A percentile compares a stretch with the other conserved stretches of the same genome.
These are phyloP conservation scores for Arabis alpina DNA, from an alignment of 345 rosid species.

Conservation along the genomic window DNA sequence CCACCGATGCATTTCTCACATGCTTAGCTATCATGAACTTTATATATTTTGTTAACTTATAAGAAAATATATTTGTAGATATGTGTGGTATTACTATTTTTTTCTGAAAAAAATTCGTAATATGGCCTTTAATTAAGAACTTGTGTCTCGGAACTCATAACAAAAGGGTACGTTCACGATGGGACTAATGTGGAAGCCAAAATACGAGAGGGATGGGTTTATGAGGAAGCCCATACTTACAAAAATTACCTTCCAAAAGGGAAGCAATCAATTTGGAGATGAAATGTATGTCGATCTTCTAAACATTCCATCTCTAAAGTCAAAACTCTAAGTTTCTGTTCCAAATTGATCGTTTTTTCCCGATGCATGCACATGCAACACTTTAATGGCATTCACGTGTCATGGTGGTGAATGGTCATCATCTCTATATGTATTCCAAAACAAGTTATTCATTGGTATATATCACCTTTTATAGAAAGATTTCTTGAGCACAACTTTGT, in stretches of 20 bases:
- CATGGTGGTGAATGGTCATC: conserved; percentile 20
- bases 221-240: conserved; percentile 42
- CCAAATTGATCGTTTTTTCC: conserved; percentile 40
- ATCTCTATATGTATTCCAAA: conserved; percentile 5
- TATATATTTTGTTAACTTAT: conserved; percentile 4
- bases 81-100: conserved; percentile 3
- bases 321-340: conserved; percentile 47
- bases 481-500: conserved; percentile 3
- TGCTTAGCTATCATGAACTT: not conserved
- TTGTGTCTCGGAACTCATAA: conserved; percentile 37
- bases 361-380: conserved; percentile 43
- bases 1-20: conserved; percentile 24
- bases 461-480: conserved; percentile 10
- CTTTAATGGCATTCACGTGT: conserved; percentile 40
- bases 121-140: not conserved
- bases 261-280: conserved; percentile 39
- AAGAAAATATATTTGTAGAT: not conserved
- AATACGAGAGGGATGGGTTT: conserved; percentile 41
- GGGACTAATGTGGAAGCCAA: conserved; percentile 39
- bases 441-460: conserved; percentile 12
- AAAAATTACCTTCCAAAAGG: conserved; percentile 34
- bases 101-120: no score
- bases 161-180: conserved; percentile 35
- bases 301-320: conserved; percentile 42
- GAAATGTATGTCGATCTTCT: conserved; percentile 37